phyloP scores from a whole-genome alignment of 2,329 filamentous ascomycete genomes.

The Sordariomycetes sp. region DNA sequence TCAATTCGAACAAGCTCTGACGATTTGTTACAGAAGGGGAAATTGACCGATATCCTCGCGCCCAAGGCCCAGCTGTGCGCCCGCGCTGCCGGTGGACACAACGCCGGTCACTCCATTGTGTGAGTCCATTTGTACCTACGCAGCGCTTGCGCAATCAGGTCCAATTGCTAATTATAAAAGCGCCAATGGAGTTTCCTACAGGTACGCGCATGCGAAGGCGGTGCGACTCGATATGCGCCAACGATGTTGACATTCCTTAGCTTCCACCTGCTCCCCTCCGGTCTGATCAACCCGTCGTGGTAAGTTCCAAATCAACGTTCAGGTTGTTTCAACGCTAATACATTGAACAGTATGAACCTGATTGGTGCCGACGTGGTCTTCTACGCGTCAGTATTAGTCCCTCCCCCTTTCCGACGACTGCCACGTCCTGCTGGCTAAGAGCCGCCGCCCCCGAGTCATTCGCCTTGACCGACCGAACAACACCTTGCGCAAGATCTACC shows the following conservation, averaged over 20 bases:
- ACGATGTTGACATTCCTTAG: conserved; percentile 22
- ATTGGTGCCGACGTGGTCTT: conserved; percentile 64
- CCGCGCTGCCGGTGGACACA: conserved; percentile 7
- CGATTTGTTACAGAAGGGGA: conserved; percentile 5
- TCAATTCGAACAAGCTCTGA: conserved; percentile 1
- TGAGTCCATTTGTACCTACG: conserved; percentile 3
- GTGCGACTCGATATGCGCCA: conserved; percentile 3
- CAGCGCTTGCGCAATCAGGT: background rate
- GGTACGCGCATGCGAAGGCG: conserved; percentile 12
- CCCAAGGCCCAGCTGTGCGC: conserved; percentile 7
- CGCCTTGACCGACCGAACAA: background rate
- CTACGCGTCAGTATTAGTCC: conserved; percentile 35
- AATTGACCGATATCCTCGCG: conserved; percentile 7
- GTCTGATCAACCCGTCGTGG: conserved; percentile 59
- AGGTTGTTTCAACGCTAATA: background rate
- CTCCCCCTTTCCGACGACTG: background rate
- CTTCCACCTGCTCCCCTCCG: conserved; percentile 58
- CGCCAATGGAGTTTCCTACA: conserved; percentile 23
- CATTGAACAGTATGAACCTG: conserved; percentile 48
- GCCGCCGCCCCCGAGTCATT: background rate
- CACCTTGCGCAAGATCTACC: background rate
- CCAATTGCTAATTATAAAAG: conserved; percentile 5
- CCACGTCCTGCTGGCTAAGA: background rate
- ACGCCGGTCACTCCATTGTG: conserved; percentile 9
- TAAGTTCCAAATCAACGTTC: conserved; percentile 3